Base-by-base conservation (phyloP, 257 asterid genomes). In the Oldenlandia corymbosa region DNA sequence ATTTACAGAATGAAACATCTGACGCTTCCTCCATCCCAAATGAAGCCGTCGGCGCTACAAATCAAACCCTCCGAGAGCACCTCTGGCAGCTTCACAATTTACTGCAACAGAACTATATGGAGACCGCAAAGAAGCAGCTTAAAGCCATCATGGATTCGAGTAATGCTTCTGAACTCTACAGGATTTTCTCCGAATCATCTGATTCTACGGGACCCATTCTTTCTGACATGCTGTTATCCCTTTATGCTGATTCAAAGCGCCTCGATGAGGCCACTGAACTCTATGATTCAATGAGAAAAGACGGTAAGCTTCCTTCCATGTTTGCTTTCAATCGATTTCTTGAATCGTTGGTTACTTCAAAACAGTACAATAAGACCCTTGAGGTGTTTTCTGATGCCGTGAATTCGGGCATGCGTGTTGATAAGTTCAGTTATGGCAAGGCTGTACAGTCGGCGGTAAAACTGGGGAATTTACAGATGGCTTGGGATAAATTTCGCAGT, bases 401-500 rank as follows among this genome's bases (percentile, higher is more conserved):
- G 46, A 67, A 77, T 39, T 69, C 67, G 66, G 95, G 88, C 30
- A 37, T 81, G 36, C 49, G 79, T 71, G 75, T 88, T 67, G 91
- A 90, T 74, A 71, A 66, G 73, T 82, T 79, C 62, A 84, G 80
- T 65, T 85, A 85, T 63, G 89, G 86, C 32, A 90, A 84, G 75
- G 93, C 88, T 31, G 76, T 90, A 54, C 88, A 88, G 61, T 84
- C 96, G 18, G 82, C 88, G 0, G 89, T 84, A 70, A 90, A 88
- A 31, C 21, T 80, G 59, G 85, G 91, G 49, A 86, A 88, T 66
- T 50, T 88, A 71, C 34, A 47, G 30, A 76, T 54, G 62, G 94
- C 88, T 49, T 47, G 81, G 65, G 85, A 82, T 18, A 71, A 84
- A 55, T 59, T 80, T 84, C 54, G 67, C 46, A 67, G 21, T 58